Evolutionary conservation across 805 yeast species (phyloP).

Genomic region (Maudiozyma pseudohumilis): DNA sequence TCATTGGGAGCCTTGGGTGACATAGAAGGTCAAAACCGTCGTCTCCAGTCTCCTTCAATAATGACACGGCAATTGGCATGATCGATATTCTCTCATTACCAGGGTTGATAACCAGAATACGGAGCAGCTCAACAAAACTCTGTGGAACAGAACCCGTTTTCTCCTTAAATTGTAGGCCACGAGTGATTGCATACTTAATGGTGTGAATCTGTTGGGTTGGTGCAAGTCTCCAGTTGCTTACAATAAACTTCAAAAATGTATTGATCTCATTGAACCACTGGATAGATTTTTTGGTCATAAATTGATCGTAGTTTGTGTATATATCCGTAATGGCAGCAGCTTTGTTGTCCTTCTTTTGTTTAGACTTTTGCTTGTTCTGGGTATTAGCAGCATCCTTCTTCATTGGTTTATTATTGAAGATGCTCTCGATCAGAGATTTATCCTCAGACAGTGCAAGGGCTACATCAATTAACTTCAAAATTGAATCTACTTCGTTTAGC

Average conservation of each 20-base stretch:
- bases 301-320: constrained; percentile 53
- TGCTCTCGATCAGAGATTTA: constrained; percentile 24
- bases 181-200: constrained; percentile 35
- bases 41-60: constrained; percentile 39
- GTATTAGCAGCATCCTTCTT: constrained; percentile 11
- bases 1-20: constrained; percentile 67
- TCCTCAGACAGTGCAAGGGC: constrained; percentile 35
- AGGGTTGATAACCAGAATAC: constrained; percentile 57
- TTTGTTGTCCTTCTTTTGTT: constrained; percentile 35
- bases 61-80: constrained; percentile 55
- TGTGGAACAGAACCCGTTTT: constrained; percentile 22
- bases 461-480: constrained; percentile 50
- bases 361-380: constrained; percentile 28
- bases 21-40: constrained; percentile 48
- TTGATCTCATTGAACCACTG: constrained; percentile 26
- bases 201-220: constrained; percentile 55
- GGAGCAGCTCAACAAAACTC: constrained; percentile 33
- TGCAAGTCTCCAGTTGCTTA: constrained; percentile 44
- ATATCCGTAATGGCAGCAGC: constrained; percentile 54
- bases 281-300: constrained; percentile 34
- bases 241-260: constrained; percentile 39
- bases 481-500: constrained; percentile 39
- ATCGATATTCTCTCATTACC: constrained; percentile 53
- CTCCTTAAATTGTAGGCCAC: constrained; percentile 27
- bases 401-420: constrained; percentile 10